Conservation (phyloP, 2,329 filamentous ascomycete species). For the Xylariaceae sp. region DNA sequence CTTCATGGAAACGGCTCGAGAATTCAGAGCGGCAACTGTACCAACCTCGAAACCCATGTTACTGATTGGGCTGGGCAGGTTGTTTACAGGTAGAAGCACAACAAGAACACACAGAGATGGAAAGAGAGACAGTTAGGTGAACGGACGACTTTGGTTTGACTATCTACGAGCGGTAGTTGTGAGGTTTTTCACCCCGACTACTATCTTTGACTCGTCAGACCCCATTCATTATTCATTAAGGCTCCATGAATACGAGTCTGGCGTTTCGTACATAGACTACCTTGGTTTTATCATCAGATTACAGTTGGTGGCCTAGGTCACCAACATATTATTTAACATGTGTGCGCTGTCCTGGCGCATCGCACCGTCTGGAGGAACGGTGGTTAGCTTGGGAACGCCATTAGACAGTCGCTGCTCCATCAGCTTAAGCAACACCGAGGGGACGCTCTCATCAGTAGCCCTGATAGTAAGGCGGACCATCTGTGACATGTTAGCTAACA, state of each 20-base stretch:
- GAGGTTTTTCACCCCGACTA: not conserved
- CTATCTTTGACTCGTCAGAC: not conserved
- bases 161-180: no score
- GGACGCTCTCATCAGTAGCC: constrained; percentile 87
- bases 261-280: constrained; percentile 12
- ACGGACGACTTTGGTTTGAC: no score
- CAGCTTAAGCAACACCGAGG: constrained; percentile 69
- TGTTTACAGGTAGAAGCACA: no score
- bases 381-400: constrained; percentile 42
- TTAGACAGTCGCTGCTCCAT: constrained; percentile 78
- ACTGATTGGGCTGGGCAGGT: no score
- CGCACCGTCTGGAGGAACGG: constrained; percentile 36
- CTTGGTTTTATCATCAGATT: constrained; percentile 15
- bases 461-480: constrained; percentile 94
- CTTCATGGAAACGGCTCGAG: no score
- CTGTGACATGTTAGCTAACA: constrained; percentile 35
- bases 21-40: no score
- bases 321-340: constrained; percentile 53
- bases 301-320: constrained; percentile 30
- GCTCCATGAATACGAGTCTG: constrained; percentile 1
- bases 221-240: not conserved
- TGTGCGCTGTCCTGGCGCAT: constrained; percentile 49
- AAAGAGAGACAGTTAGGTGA: no score
- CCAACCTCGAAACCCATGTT: no score
- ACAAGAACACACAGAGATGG: no score